These are phyloP conservation scores for Amoeboaphelidium protococcarum DNA, from an alignment of 371 early-diverging fungal species.

Conservation along the genomic window DNA sequence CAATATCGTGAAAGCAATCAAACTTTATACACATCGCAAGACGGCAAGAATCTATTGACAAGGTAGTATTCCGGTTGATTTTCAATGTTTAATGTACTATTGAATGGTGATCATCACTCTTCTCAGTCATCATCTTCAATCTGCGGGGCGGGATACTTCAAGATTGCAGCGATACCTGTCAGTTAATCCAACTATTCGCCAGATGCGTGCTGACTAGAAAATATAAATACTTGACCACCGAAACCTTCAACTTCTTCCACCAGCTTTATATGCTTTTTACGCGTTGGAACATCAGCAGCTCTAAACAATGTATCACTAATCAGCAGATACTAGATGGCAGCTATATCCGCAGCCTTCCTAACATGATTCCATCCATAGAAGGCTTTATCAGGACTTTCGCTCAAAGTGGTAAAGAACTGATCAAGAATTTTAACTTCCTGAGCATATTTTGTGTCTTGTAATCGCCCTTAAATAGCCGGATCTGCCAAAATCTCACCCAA, in stretches of 20 bases:
- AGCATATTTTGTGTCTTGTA: conserved; percentile 77
- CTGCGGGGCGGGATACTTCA: conserved; percentile 23
- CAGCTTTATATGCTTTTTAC: conserved; percentile 52
- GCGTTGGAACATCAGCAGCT: conserved; percentile 49
- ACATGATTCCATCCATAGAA: conserved; percentile 75
- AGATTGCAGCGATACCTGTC: conserved; percentile 78
- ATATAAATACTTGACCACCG: conserved; percentile 58
- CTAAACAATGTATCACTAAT: conserved; percentile 76
- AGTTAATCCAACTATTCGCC: conserved; percentile 82
- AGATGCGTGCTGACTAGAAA: conserved; percentile 70
- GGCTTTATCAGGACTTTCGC: conserved; percentile 59
- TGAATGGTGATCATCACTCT: no score
- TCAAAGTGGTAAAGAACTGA: conserved; percentile 61
- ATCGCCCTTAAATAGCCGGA: conserved; percentile 38
- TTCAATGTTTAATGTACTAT: no score
- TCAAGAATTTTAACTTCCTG: conserved; percentile 54
- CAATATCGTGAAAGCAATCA: no score
- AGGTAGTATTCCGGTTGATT: no score
- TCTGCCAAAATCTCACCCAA: conserved; percentile 75
- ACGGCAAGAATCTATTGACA: no score
- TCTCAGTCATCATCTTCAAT: not conserved
- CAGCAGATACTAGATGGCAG: conserved; percentile 57
- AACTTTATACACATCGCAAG: no score
- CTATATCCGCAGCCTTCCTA: conserved; percentile 44
- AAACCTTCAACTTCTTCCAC: conserved; percentile 47